These are phyloP conservation scores for Plectranthus barbatus DNA, from an alignment of 257 asterid genomes.

Conservation along the genomic window DNA sequence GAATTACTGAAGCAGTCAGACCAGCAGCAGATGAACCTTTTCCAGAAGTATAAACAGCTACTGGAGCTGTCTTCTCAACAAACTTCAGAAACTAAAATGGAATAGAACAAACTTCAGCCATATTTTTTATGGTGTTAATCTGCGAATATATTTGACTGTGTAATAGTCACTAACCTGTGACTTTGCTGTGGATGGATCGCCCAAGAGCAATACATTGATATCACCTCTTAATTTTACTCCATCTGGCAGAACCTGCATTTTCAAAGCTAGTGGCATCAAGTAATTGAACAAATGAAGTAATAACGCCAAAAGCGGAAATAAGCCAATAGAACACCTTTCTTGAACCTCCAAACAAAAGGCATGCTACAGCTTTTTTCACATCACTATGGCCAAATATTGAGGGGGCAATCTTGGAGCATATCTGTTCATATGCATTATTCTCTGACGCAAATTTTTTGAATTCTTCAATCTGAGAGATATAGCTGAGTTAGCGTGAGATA, in stretches of 20 bases:
- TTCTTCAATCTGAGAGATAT: conserved; percentile 35
- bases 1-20: conserved; percentile 95
- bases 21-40: conserved; percentile 99
- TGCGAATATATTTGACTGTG: neutral
- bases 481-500: conserved; percentile 2
- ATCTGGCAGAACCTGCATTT: conserved; percentile 72
- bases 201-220: conserved; percentile 89
- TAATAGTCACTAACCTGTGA: conserved; percentile 61
- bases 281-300: conserved; percentile 4
- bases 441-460: conserved; percentile 91
- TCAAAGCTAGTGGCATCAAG: conserved; percentile 12
- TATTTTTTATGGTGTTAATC: neutral
- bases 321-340: conserved; percentile 54
- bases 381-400: conserved; percentile 91
- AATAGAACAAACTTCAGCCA: neutral
- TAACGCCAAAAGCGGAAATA: neutral
- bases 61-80: conserved; percentile 98
- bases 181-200: conserved; percentile 99
- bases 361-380: conserved; percentile 91
- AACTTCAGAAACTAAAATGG: conserved; percentile 83
- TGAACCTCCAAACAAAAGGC: conserved; percentile 98
- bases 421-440: conserved; percentile 56
- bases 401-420: conserved; percentile 89
- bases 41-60: conserved; percentile 95
- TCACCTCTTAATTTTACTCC: conserved; percentile 98